Evolutionary conservation across 2,329 filamentous ascomycete species (phyloP).

Genomic region (Aspergillus niger): DNA sequence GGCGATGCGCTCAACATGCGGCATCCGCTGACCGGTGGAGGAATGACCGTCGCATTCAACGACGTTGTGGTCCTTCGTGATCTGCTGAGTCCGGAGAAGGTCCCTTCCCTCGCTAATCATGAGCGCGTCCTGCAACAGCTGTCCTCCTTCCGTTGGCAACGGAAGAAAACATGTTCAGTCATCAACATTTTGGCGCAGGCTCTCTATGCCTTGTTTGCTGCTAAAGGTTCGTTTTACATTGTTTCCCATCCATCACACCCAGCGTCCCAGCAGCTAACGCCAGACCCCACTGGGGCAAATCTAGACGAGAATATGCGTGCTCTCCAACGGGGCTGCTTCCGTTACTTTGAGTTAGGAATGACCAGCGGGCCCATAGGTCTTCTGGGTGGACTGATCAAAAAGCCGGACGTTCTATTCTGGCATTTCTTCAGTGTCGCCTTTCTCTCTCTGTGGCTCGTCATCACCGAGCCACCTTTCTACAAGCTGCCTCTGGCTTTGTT

Average conservation of each 20-base stretch:
- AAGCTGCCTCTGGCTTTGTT: conserved; percentile 66
- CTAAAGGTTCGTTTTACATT: conserved; percentile 56
- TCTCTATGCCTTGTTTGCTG: conserved; percentile 87
- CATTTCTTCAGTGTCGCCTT: conserved; percentile 97
- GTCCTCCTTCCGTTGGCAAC: conserved; percentile 77
- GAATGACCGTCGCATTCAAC: conserved; percentile 97
- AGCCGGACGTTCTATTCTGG: conserved; percentile 76
- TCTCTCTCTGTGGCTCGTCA: conserved; percentile 74
- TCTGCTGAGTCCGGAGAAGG: conserved; percentile 67
- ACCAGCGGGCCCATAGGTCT: conserved; percentile 79
- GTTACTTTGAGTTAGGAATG: conserved; percentile 78
- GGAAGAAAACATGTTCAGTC: conserved; percentile 79
- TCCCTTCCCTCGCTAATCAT: conserved; percentile 71
- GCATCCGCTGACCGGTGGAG: conserved; percentile 94
- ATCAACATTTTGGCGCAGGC: conserved; percentile 98
- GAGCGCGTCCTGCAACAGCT: conserved; percentile 68
- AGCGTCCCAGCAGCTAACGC: conserved; percentile 11
- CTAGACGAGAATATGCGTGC: conserved; percentile 69
- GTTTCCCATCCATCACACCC: neutral
- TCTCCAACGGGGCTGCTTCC: conserved; percentile 87
- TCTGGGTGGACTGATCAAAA: conserved; percentile 76
- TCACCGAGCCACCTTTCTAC: conserved; percentile 52
- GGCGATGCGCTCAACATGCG: conserved; percentile 99
- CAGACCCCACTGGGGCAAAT: neutral
- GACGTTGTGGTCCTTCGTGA: conserved; percentile 78